Base-by-base conservation (phyloP, 2,329 filamentous ascomycete genomes). In the Fusarium sp. region DNA sequence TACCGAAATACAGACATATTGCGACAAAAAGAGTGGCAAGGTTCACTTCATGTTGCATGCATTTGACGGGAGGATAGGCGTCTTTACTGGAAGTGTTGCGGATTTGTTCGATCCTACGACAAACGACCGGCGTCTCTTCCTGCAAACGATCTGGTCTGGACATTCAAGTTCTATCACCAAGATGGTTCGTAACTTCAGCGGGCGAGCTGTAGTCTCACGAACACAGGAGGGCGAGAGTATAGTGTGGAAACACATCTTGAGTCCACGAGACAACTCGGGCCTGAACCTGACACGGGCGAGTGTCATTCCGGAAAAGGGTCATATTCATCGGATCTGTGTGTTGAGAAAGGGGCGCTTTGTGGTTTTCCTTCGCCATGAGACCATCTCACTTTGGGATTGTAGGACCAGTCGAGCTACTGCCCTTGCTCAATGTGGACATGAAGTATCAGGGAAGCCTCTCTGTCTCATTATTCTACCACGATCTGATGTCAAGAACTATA, bases 141-240 rank as follows among this genome's bases (percentile, higher is more conserved):
- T 88, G 15, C 88, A 87, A 66, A 87, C 89, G 3, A 86, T 90
- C 2, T 97, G 94, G 93, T 93, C 93, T 3, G 95, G 95, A 1
- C 95, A 98, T 81, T 92, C 91, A 17, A 87, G 87, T 17, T 85
- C 93, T 0, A 89, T 98, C 66, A 91, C 92, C 74, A 97, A 97
- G 76, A 92, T 97, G 63, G 91, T 97, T 45, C 91, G 94, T 64
- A 97, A 95, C 74, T 92, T 92, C 43, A 92, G 90, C 73, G 95
- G 94, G 10, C 87, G 89, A 68, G 91, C 93, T 6, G 84, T 97
- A 43, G 89, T 97, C 33, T 97, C 95, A 8, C 87, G 93, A 52
- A 97, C 95, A 0, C 86, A 89, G 62, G 85, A 90, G 43, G 92
- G 93, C 63, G 93, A 97, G 77, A 91, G 90, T 59, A 90, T 95